phyloP scores from a whole-genome alignment of 805 yeast species.

The Myxozyma monticola region DNA sequence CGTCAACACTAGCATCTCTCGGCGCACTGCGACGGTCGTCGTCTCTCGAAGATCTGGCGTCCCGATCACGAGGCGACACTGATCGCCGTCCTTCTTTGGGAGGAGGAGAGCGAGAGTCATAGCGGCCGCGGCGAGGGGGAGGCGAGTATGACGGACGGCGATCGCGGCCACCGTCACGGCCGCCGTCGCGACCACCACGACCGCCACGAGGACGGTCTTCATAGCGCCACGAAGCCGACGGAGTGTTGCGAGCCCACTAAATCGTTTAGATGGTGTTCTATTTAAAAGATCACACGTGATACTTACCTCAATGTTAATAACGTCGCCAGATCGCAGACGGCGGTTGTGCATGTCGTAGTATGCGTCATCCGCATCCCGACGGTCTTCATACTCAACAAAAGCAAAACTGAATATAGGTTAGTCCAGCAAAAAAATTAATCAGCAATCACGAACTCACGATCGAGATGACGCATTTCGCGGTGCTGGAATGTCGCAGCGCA shows the following conservation, averaged over 20 bases:
- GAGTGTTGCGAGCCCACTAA: conserved; percentile 31
- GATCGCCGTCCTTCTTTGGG: conserved; percentile 12
- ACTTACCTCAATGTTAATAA: conserved; percentile 33
- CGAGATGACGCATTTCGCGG: conserved; percentile 30
- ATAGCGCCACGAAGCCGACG: conserved; percentile 30
- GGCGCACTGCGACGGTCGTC: conserved; percentile 3
- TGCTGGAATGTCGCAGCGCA: conserved; percentile 39
- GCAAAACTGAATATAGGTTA: conserved; percentile 31
- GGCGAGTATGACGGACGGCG: conserved; percentile 14
- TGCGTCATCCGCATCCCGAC: conserved; percentile 40
- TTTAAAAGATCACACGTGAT: background rate
- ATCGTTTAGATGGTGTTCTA: background rate
- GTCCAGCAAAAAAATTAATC: background rate
- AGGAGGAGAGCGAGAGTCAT: conserved; percentile 14
- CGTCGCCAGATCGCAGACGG: conserved; percentile 34
- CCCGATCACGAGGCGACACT: conserved; percentile 12
- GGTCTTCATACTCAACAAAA: conserved; percentile 37
- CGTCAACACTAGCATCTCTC: no score
- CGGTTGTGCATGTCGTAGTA: conserved; percentile 37
- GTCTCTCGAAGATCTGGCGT: conserved; percentile 4
- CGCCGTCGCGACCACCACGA: background rate
- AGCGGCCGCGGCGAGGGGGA: conserved; percentile 19
- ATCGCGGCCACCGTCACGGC: conserved; percentile 16
- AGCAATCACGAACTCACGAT: conserved; percentile 24
- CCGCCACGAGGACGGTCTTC: conserved; percentile 29